Base-by-base conservation (phyloP, 179 eudicot species). In the Beta macrorhiza region DNA sequence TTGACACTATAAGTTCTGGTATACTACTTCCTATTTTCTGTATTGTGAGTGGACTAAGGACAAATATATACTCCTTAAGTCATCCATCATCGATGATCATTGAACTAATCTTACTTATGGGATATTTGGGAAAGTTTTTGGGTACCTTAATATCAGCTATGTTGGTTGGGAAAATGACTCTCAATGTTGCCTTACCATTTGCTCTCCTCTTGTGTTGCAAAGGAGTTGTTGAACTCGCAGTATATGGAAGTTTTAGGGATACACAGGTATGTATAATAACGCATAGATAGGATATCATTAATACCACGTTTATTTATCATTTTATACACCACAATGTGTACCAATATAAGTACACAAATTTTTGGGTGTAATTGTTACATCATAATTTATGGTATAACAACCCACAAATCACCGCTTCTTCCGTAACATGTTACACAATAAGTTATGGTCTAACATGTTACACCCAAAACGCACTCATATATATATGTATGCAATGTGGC, bases 211-310 rank as follows among this genome's bases (percentile, higher is more conserved):
- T 86, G 58, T 79, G 83, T 22, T 79, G 83, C 72, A 81, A 86
- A 85, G 91, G 91, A 7, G 22, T 83, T 16, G 53, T 86, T n/a
- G 90, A 91, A 49, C 81, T 91, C 14, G 84, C 83, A 10, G 79
- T 82, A 29, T 88, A 83, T 78, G 87, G 81, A 37, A 56, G 76
- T 62, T 78, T 80, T 64, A 88, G 82, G 81, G 85, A 84, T 73
- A 67, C 75, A 49, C 63, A 78, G 78, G 90, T 88, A 82, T 32
- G 11, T 59, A 37, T 37, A 37, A 37, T 37, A 37, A 37, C 2
- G 42, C 42, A 37, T 32, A 25, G 25, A 25, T 25, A 25, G 25
- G 25, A 25, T 25, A 25, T 25, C 25, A 25, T 25, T 25, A 0
- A 25, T 25, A 25, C 25, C 25, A 25, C 25, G 25, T 25, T 25